Evolutionary conservation across 2,329 filamentous ascomycete species (phyloP), one percentile per base, ranked within the genome.

Genomic region (Hirsutella rhossiliensis): DNA sequence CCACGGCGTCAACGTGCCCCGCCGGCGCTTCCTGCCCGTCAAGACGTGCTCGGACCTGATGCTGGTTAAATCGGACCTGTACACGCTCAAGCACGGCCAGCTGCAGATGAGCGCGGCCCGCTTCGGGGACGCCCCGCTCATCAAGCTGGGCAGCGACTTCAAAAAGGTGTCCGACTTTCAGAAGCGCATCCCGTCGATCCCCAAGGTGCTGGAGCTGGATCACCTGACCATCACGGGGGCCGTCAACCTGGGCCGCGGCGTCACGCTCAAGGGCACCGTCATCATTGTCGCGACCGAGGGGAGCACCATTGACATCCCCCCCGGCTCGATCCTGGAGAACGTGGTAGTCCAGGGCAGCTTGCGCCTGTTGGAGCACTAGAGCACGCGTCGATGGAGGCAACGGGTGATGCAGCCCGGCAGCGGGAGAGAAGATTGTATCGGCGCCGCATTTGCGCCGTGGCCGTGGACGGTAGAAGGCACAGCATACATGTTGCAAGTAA

Each of bases 1-100:
- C 34, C 92, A 98, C 69, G 92, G 92, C 72, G 90, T 98, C 73
- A 98, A 98, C 67, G 92, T 98, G 44, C 92, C 92, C 52, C 87
- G 92, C 65, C 82, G 88, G 58, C 89, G 92, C 56, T 98, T 98
- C 86, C 78, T 98, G 74, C 92, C 92, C 49, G 92, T 98, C 75
- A 98, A 98, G 86, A 98, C 92, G 19, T 98, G 90, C 79, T 98
- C 92, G 43, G 92, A 98, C 64, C 77, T 98, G 53, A 94, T 98
- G 88, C 84, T 98, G 49, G 92, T 98, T 78, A 98, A 98, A 80
- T 97, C 92, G 23, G 92, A 98, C 62, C 79, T 98, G 48, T 98
- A 98, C 80, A 94, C 88, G 11, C 80, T 98, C 56, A 92, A 96
- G 80, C 92, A 98, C 72, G 92, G 92, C 54, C 90, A 97, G 75